These are phyloP conservation scores for Chlamydomonas eustigma DNA, from an alignment of 139 green algal genomes.

Conservation along the genomic window DNA sequence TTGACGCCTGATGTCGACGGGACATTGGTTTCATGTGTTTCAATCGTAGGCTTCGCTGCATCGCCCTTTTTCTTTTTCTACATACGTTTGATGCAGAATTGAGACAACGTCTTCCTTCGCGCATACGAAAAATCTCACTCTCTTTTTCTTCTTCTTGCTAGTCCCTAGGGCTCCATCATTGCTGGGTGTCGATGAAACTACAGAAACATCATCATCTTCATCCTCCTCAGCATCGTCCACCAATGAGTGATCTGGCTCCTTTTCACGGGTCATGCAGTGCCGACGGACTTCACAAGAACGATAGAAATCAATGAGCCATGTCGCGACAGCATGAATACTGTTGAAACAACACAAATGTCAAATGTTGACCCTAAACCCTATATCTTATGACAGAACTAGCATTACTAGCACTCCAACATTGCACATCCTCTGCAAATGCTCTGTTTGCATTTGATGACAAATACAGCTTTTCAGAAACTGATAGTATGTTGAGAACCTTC, in stretches of 20 bases:
- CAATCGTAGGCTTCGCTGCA: constrained; percentile 4
- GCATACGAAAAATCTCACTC: neutral
- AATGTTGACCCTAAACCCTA: too few relatives aligned
- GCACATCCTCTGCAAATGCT: too few relatives aligned
- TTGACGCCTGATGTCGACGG: neutral
- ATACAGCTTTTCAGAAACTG: too few relatives aligned
- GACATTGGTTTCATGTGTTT: neutral
- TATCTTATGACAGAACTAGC: too few relatives aligned
- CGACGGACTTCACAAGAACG: too few relatives aligned
- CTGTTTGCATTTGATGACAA: too few relatives aligned
- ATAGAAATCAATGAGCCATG: too few relatives aligned
- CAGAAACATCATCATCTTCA: neutral
- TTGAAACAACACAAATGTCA: too few relatives aligned
- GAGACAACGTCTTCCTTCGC: neutral
- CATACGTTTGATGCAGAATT: neutral
- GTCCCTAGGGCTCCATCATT: neutral
- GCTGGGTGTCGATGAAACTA: neutral
- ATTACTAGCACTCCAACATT: too few relatives aligned
- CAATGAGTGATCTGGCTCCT: neutral
- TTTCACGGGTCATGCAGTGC: too few relatives aligned
- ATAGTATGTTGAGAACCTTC: too few relatives aligned
- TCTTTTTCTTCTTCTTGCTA: constrained; percentile 14
- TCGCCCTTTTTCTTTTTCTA: constrained; percentile 38
- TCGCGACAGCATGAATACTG: too few relatives aligned
- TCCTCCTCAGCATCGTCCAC: neutral